Percentiles rank a stretch among this genome's conserved stretches.
phyloP scores from a whole-genome alignment of 345 rosid species.

The Brassica incana region DNA sequence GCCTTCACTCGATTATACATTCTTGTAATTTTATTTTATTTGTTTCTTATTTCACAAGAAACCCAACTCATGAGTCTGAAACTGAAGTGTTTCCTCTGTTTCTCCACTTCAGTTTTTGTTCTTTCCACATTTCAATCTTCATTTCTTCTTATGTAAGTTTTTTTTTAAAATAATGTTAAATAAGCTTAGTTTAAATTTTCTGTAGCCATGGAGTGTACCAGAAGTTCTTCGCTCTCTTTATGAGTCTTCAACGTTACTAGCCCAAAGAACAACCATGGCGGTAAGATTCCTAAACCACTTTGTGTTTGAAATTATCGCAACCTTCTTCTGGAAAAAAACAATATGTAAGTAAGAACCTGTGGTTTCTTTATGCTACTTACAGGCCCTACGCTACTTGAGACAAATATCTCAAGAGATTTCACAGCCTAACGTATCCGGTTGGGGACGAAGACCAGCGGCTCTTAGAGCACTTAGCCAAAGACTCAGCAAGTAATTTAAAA shows the following conservation, averaged over 20 bases:
- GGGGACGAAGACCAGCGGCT: conserved; percentile 97
- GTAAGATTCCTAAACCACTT: conserved; percentile 45
- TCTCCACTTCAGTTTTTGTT: not conserved
- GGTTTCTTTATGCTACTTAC: conserved; percentile 5
- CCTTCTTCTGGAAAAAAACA: not conserved
- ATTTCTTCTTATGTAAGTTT: not conserved
- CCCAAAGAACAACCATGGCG: conserved; percentile 95
- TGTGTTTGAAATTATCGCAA: not conserved
- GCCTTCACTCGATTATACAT: not conserved
- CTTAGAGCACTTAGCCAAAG: conserved; percentile 85
- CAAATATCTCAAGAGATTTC: conserved; percentile 94
- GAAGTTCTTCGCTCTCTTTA: conserved; percentile 97
- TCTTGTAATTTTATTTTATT: not conserved
- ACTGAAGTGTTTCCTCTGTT: conserved; percentile 3
- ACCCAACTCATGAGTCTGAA: conserved; percentile 19
- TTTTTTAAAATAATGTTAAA: not conserved
- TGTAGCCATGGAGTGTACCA: conserved; percentile 94
- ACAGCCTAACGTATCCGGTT: conserved; percentile 77
- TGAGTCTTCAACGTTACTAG: conserved; percentile 88
- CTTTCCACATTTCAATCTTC: not conserved
- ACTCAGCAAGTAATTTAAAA: conserved; percentile 65
- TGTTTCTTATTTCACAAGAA: conserved; percentile 28
- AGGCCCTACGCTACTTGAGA: conserved; percentile 93
- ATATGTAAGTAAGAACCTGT: not conserved
- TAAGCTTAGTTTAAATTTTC: conserved; percentile 1